Evolutionary conservation across 2,329 filamentous ascomycete genomes (phyloP), one percentile per base, ranked within the genome.

Genomic region (Sphaerulina populicola): DNA sequence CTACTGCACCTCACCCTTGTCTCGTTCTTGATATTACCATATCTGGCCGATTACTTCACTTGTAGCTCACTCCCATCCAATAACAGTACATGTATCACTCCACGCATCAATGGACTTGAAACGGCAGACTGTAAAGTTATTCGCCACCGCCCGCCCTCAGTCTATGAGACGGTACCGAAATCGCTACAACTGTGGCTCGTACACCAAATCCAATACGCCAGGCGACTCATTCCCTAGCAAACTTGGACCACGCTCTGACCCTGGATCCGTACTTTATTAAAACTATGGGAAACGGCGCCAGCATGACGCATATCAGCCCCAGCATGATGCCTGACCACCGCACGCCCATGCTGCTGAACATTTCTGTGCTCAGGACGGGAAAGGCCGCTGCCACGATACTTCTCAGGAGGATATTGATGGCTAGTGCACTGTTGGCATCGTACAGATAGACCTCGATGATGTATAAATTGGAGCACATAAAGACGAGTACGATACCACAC

Each of bases 401-500:
- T 15, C 75, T 64, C 14, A 71, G 62, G 65, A 77, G 76, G 0
- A 74, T 76, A 18, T 54, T 57, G 10, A 54, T 47, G 12, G 57
- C 57, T 1, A 56, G 23, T 18, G 56, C 56, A 30, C 47, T 52
- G 40, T 55, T 55, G 23, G 56, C 54, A 31, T 49, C 39, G n/a
- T 30, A 29, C n/a, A 52, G 35, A 21, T 54, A 58, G 11, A 46
- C 50, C 35, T 58, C 56, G 36, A 58, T 47, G 14, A 54, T 59
- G 47, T 60, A 66, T 21, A 58, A 57, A 40, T 62, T 41, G n/a
- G 83, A 76, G 60, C 86, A 84, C 33, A 91, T 79, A 74, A 91
- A 91, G 64, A 91, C 88, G 27, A 83, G 83, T 70, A 89, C 82
- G 62, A 91, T 81, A 6, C 86, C 86, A 41, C 87, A 85, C 6